A percentile compares a stretch with the other conserved stretches of the same genome.
These are phyloP conservation scores for Aschersonia sp. DNA, from an alignment of 2,329 filamentous ascomycete genomes.

Conservation along the genomic window DNA sequence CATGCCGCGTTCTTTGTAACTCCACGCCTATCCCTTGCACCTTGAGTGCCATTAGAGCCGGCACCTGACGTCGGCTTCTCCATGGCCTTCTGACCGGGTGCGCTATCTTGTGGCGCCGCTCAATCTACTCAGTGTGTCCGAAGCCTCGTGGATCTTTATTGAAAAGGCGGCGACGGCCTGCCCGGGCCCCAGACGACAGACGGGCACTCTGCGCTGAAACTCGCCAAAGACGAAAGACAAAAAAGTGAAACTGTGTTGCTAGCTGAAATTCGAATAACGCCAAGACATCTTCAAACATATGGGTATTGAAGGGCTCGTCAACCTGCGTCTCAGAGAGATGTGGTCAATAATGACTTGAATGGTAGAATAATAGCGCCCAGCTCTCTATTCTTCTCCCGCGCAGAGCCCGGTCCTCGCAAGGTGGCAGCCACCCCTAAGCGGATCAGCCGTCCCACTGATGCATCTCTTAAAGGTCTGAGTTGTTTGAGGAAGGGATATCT, in stretches of 20 bases:
- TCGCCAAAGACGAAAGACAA: not conserved
- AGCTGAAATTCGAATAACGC: not conserved
- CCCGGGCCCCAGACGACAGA: not conserved
- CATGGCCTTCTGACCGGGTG: too few relatives aligned
- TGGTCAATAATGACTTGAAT: conserved; percentile 4
- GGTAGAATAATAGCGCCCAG: conserved; percentile 3
- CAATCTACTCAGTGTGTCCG: too few relatives aligned
- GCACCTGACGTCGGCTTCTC: not conserved
- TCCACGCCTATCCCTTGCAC: not conserved
- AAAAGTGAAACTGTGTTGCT: not conserved
- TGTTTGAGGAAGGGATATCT: not conserved
- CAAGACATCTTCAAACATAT: not conserved
- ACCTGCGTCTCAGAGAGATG: not conserved
- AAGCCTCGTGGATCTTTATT: too few relatives aligned
- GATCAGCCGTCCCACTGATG: not conserved
- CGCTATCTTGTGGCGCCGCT: too few relatives aligned
- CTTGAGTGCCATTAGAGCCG: not conserved
- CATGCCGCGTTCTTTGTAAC: not conserved
- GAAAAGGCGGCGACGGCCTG: too few relatives aligned
- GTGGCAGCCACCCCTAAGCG: not conserved
- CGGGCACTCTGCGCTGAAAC: not conserved
- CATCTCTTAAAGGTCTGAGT: not conserved
- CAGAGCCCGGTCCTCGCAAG: not conserved
- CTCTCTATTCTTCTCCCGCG: conserved; percentile 2
- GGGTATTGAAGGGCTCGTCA: conserved; percentile 1